A percentile compares a stretch with the other conserved stretches of the same genome.
These are phyloP conservation scores for Beta macrorhiza DNA, from an alignment of 179 eudicot species.

Conservation along the genomic window DNA sequence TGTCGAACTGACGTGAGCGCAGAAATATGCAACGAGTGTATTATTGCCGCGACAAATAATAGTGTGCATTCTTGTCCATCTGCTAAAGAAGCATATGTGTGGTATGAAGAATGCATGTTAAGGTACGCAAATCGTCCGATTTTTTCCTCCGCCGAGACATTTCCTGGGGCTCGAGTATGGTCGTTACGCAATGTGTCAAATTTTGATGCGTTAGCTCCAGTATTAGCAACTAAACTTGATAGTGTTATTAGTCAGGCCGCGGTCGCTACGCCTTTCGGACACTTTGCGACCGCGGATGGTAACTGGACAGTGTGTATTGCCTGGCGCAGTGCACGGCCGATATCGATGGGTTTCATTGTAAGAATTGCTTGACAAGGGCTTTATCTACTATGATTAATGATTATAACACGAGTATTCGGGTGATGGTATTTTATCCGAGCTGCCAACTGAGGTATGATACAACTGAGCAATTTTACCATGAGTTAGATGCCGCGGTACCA, in stretches of 20 bases:
- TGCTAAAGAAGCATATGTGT: neutral
- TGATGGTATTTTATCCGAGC: neutral
- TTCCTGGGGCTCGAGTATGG: neutral
- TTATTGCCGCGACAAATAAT: neutral
- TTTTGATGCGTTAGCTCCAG: constrained; percentile 1
- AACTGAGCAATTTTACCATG: too few species aligned
- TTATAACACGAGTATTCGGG: neutral
- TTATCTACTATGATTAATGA: neutral
- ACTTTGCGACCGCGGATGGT: neutral
- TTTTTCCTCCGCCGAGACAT: neutral
- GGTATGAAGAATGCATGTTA: neutral
- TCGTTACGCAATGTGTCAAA: neutral
- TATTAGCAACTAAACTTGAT: constrained; percentile 7
- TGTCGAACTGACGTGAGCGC: constrained; percentile 26
- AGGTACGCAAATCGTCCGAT: neutral
- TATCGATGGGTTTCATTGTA: neutral
- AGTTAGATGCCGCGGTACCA: too few species aligned
- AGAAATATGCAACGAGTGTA: constrained; percentile 22
- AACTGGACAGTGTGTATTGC: neutral
- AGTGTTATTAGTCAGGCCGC: neutral
- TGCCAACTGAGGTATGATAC: neutral
- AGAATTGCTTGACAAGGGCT: neutral
- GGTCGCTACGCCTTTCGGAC: neutral
- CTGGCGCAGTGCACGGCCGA: neutral
- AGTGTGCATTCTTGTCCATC: constrained; percentile 4